Evolutionary conservation across 495 filamentous ascomycete genomes (phyloP).

Genomic region (Hypomontagnella monticulosa): DNA sequence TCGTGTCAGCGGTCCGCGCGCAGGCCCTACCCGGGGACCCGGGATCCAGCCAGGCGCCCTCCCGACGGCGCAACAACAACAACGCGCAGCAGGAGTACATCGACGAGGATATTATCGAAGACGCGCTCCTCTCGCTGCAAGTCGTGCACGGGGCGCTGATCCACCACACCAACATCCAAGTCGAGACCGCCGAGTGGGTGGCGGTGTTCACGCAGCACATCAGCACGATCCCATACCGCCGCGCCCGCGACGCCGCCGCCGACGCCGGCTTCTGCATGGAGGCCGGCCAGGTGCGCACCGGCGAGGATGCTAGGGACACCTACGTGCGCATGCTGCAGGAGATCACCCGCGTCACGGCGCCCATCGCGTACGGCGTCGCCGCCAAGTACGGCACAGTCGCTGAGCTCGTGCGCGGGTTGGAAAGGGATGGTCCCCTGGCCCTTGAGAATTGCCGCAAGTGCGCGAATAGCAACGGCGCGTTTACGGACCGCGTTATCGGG

Average conservation of each 20-base stretch:
- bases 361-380: conserved; percentile 77
- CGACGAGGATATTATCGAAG: conserved; percentile 77
- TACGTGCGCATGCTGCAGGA: conserved; percentile 84
- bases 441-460: conserved; percentile 73
- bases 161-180: conserved; percentile 69
- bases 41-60: conserved; percentile 10
- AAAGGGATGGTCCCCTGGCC: conserved; percentile 64
- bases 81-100: conserved; percentile 60
- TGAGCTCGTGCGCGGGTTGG: conserved; percentile 67
- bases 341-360: conserved; percentile 74
- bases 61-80: conserved; percentile 54
- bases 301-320: conserved; percentile 72
- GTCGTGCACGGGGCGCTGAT: conserved; percentile 72
- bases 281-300: conserved; percentile 78
- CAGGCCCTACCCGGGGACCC: conserved; percentile 54
- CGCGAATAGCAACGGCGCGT: conserved; percentile 72
- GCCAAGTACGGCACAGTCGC: conserved; percentile 67
- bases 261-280: conserved; percentile 84
- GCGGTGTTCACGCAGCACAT: conserved; percentile 83
- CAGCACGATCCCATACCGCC: conserved; percentile 77
- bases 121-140: conserved; percentile 77
- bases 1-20: conserved; percentile 69
- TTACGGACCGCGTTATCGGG: conserved; percentile 72
- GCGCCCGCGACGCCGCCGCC: conserved; percentile 50
- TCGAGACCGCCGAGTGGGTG: conserved; percentile 82